These are phyloP conservation scores for Penicillium sp. DNA, from an alignment of 2,329 filamentous ascomycete genomes.

Conservation along the genomic window DNA sequence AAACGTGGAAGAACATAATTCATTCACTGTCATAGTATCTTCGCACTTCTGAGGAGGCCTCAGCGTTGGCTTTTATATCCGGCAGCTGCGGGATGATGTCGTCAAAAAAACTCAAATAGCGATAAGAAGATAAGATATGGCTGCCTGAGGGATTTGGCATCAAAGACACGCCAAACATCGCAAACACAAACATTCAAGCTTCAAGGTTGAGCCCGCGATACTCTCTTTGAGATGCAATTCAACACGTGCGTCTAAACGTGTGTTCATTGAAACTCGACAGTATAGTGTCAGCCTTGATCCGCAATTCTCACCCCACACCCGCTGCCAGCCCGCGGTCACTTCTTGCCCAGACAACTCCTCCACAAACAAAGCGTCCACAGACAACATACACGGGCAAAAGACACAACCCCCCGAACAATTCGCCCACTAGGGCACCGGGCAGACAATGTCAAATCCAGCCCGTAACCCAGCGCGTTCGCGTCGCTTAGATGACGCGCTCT, in stretches of 20 bases:
- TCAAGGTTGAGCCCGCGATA: constrained; percentile 4
- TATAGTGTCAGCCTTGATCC: not conserved
- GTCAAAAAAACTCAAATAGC: not conserved
- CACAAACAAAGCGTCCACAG: not conserved
- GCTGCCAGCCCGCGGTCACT: not conserved
- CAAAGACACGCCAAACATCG: constrained; percentile 6
- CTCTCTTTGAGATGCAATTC: not conserved
- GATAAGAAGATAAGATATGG: constrained; percentile 4
- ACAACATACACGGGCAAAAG: not conserved
- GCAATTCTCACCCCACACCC: not conserved
- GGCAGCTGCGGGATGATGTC: too few relatives aligned
- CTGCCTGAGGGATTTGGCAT: not conserved
- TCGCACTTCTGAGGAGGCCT: not conserved
- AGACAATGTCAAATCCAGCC: constrained; percentile 30
- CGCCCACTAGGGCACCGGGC: constrained; percentile 11
- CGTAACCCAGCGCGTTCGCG: constrained; percentile 37
- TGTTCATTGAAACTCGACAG: not conserved
- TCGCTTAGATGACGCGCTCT: constrained; percentile 44
- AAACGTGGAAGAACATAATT: too few relatives aligned
- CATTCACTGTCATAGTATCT: too few relatives aligned
- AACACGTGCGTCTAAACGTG: not conserved
- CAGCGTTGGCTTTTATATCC: not conserved
- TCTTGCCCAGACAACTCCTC: constrained; percentile 1
- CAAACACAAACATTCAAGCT: constrained; percentile 12
- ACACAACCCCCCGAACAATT: constrained; percentile 1